Evolutionary conservation across 768 basidiomycete species (phyloP), one percentile per base, ranked within the genome.

Genomic region (Ephemerocybe angulata): DNA sequence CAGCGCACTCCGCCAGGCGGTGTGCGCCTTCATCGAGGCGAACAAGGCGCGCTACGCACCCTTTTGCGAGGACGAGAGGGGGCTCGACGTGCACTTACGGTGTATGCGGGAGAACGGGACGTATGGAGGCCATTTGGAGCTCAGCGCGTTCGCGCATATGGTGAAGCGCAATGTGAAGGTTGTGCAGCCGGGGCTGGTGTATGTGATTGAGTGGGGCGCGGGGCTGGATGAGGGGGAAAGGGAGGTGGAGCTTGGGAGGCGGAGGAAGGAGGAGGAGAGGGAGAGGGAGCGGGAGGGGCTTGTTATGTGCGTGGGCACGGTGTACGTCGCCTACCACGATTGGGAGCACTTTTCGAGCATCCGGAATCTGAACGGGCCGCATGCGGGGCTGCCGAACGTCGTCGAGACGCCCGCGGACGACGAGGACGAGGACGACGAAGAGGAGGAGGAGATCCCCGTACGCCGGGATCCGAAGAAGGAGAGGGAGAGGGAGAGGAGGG

Each of bases 341-440:
- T 94, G 90, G 90, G 93, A 96, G 64, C 93, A 96, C 66, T 96
- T 94, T 64, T 93, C 90, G 12, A 90, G 88, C n/a, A 90, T 96
- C 55, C 87, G 93, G 43, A 94, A 92, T 67, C 72, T 93, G 51
- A 76, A 76, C 15, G 93, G 93, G 1, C 93, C 93, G 0, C 92
- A 93, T 65, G 73, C 82, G 0, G 93, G 91, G 7, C 74, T 85
- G 15, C 90, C 90, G 3, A 70, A 71, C 51, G 82, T 91, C 2
- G 64, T 69, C 40, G 90, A 93, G 68, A 67, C 72, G 0, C 67
- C 73, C 0, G 69, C 70, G 0, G 67, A 69, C 2, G 60, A 69
- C 8, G 63, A 65, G 6, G 65, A 65, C 43, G 58, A 56, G 46
- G 50, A 51, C 21, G 53, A 58, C 29, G 54, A 55, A 19, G 53